These are phyloP conservation scores for Balakata baccata DNA, from an alignment of 345 rosid species.

Conservation along the genomic window DNA sequence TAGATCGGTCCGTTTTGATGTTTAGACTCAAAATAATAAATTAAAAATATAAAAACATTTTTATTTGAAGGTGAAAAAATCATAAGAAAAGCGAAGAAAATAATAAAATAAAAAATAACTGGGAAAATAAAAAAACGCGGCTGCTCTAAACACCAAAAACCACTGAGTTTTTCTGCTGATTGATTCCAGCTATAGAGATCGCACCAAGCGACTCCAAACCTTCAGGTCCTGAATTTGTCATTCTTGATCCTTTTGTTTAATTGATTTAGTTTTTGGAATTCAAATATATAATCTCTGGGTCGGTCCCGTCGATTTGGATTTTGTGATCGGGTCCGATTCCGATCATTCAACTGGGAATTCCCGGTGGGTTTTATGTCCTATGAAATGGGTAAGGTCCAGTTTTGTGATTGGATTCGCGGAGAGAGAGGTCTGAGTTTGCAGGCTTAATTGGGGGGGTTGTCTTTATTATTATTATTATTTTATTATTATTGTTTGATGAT, in stretches of 20 bases:
- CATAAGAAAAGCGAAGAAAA: not conserved
- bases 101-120: slow-evolving; percentile 13
- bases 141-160: slow-evolving; percentile 44
- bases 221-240: slow-evolving; percentile 1
- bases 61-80: not conserved
- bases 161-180: slow-evolving; percentile 35
- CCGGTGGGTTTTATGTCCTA: slow-evolving; percentile 30
- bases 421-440: slow-evolving; percentile 6
- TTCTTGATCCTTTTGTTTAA: slow-evolving; percentile 2
- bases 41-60: not conserved
- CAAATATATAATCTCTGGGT: not conserved
- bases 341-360: slow-evolving; percentile 35
- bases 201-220: slow-evolving; percentile 26
- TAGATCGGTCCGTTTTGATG: slow-evolving; percentile 13
- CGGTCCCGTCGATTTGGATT: slow-evolving; percentile 22
- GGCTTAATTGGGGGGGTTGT: not conserved
- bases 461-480: not conserved
- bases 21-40: slow-evolving; percentile 12
- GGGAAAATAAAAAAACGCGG: slow-evolving; percentile 38
- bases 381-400: slow-evolving; percentile 16
- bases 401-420: slow-evolving; percentile 9
- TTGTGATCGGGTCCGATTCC: slow-evolving; percentile 35
- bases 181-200: slow-evolving; percentile 49
- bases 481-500: slow-evolving; percentile 24
- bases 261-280: slow-evolving; percentile 10